Evolutionary conservation across 108 stramenopile genomes (phyloP), one percentile per base, ranked within the genome.

Genomic region (Pseudonitzschia multiseries): DNA sequence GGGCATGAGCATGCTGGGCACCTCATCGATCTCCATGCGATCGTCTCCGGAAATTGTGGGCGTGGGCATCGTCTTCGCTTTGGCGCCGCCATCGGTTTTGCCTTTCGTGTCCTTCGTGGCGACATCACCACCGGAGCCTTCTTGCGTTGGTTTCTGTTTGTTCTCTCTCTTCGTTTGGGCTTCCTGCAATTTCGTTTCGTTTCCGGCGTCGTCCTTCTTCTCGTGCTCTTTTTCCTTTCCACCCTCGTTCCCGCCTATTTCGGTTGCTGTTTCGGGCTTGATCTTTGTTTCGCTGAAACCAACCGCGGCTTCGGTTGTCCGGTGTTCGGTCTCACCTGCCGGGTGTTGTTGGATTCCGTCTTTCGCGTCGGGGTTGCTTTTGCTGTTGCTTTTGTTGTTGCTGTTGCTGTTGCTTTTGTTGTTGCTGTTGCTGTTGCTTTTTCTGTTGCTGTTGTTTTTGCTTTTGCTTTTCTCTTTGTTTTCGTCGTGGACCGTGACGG

Each of bases 1-100:
- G 50, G 3, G 20, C 26, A 20, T 26, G 10, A 17, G 20, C 26
- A 20, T 26, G 10, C 22, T 24, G 4, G 26, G 2, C 4, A 2
- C 10, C 54, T 56, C 54, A 1, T 62, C 61, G n/a, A 62, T 29
- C 9, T 62, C 61, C 61, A 62, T 62, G n/a, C 27, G 61, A 29
- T 62, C 61, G 36, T 62, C 61, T 0, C 18, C 18, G 29, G 61
- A 62, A 31, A 5, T 17, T 54, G 53, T 15, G 8, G 57, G 8
- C 50, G 17, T 51, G 2, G 50, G 4, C 10, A 10, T 51, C 50
- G 50, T 10, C 26, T 0, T 8, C 46, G 46, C 42, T 10, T 42
- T 42, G 42, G 42, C 6, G 26, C 10, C 33, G 32, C 27, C 36
- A n/a, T 62, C 20, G 12, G 61, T 17, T 4, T 33, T 29, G 2